phyloP scores from a whole-genome alignment of 495 filamentous ascomycete species.

The Aspergillus diversus region DNA sequence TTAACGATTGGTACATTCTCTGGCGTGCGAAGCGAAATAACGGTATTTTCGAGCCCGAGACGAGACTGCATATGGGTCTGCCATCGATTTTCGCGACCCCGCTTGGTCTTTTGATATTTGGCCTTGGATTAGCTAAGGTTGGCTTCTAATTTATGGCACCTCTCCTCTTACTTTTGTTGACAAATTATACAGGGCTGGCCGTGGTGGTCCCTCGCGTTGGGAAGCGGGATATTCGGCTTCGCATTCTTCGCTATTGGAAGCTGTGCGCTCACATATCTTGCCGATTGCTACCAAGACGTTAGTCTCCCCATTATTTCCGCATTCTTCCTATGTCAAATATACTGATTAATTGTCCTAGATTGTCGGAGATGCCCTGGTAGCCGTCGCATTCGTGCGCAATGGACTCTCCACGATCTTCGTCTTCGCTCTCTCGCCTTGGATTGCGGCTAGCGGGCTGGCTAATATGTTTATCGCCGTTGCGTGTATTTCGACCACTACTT shows the following conservation, averaged over 20 bases:
- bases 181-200: constrained; percentile 31
- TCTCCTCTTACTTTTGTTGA: too few species aligned
- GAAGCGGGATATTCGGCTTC: constrained; percentile 33
- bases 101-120: constrained; percentile 31
- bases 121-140: constrained; percentile 29
- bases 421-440: constrained; percentile 36
- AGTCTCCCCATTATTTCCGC: too few species aligned
- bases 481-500: neutral
- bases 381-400: constrained; percentile 35
- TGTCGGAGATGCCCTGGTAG: constrained; percentile 33
- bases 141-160: too few species aligned
- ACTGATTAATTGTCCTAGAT: constrained; percentile 24
- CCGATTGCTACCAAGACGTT: constrained; percentile 36
- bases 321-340: neutral
- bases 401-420: constrained; percentile 26
- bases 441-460: constrained; percentile 25
- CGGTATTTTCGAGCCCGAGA: constrained; percentile 38
- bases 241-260: constrained; percentile 22
- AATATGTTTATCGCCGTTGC: constrained; percentile 14
- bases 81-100: constrained; percentile 22
- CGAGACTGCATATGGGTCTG: constrained; percentile 26
- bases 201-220: constrained; percentile 35
- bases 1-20: constrained; percentile 38
- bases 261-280: constrained; percentile 28
- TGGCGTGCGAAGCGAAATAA: constrained; percentile 29